Base-by-base conservation (phyloP, 2,329 filamentous ascomycete genomes). In the Thielaviopsis populi region DNA sequence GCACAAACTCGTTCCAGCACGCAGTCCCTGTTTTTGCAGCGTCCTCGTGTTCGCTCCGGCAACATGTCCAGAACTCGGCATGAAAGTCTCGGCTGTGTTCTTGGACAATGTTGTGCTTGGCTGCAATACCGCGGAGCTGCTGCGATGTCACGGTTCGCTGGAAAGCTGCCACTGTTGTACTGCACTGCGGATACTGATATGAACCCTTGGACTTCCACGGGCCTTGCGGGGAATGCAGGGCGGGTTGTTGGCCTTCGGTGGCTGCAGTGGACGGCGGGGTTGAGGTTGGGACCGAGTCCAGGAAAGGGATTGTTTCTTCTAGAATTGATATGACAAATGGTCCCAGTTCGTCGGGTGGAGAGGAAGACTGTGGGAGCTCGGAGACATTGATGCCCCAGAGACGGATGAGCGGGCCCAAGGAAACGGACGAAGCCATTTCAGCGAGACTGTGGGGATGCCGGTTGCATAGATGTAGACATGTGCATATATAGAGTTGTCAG, bases 1-100 rank as follows among this genome's bases (percentile, higher is more conserved):
- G 72, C 43, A 79, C 76, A 71, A 89, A 87, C 72, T 90, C 86
- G 0, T 74, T 75, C 80, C 84, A 88, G 56, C 70, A 75, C 10
- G 84, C 86, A 0, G 83, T 83, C 8, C 81, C 79, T 27, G 69
- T 69, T 46, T 73, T 74, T 19, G 75, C 73, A 5, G 72, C 74
- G 69, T 86, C 78, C 65, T 75, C 74, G 70, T 90, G 87, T 50
- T 80, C 73, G 70, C 83, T 87, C 54, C 78, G 78, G 64, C 87
- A 79, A 48, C 81, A 81, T 62, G 79, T 80, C 87, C 87, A 90
- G 19, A 76, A 79, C 72, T 87, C 85, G 1, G 70, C 61, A 27
- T 67, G 68, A 19, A 70, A 40, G 42, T 68, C 69, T 6, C 60
- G 43, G 7, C 66, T 67, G 30, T 63, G 66, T 22, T 64, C 60